Evolutionary conservation across 495 filamentous ascomycete species (phyloP), one percentile per base, ranked within the genome.

Genomic region (Annulohypoxylon nitens): DNA sequence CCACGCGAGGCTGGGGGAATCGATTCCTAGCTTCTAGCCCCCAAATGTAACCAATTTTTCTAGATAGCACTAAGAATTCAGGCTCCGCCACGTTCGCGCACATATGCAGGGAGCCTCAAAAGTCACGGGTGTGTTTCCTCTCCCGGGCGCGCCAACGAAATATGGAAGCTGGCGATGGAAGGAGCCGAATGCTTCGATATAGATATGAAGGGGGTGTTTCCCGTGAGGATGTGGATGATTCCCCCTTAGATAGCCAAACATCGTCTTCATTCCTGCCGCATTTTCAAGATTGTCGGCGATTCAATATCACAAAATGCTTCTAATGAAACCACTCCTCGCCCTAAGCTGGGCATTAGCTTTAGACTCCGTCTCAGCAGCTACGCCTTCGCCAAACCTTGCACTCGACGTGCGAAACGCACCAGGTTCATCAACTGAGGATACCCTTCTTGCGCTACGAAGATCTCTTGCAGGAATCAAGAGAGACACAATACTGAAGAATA

Each of bases 401-500:
- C 41, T 74, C 25, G 20, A 45, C 16, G 64, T 73, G 54, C 60
- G 71, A 62, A 61, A 73, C 16, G 18, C 54, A 2, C 55, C 65
- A 39, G 66, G 71, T 12, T 57, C 67, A 53, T 74, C 71, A 59
- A 54, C 61, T 8, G 50, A 25, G 25, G 57, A 74, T 62, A 74
- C 71, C 10, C 58, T 74, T 12, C 66, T 20, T 20, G 66, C 71
- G 1, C 67, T 74, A 20, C 66, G 67, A 23, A 47, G 62, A 16
- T 70, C 71, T 6, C 66, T 74, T 39, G 9, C 45, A 3, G 45
- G 50, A 8, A 33, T 70, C 16, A 45, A 66, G 58, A 62, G 67
- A 61, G 71, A 74, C 30, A 67, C 54, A 20, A 34, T 53, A 12
- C 41, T 70, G 0, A 82, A 80, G 76, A 84, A 82, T 45, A 78